Evolutionary conservation across 352 stramenopile genomes (phyloP), one percentile per base, ranked within the genome.

Genomic region (Phytophthora colocasiae): DNA sequence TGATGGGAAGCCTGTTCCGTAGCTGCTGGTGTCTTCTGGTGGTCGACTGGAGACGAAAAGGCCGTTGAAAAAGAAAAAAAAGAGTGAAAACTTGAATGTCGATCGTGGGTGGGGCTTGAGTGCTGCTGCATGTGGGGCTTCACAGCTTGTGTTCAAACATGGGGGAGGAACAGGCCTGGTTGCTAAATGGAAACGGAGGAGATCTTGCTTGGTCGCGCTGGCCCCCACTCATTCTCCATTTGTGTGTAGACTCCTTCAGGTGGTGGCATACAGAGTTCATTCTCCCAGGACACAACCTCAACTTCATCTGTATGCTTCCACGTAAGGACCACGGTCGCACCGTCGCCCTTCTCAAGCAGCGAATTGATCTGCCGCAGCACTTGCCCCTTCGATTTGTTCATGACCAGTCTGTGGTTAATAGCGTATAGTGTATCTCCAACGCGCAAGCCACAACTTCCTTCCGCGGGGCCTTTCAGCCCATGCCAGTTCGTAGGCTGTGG

Each of bases 381-480:
- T 57, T 96, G 87, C 12, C 85, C 82, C 66, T 86, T 90, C 46
- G 84, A 91, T 69, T 94, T 94, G 75, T 96, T 96, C 59, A 93
- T 84, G 12, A 96, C 84, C n/a, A 93, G 80, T 59, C 83, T 77
- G 56, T 93, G 83, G 74, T 96, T 96, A 58, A 96, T 89, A 36
- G 87, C 85, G 66, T 96, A 94, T 38, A 96, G 77, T 44, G 83
- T 89, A 67, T 96, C 87, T 19, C 87, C 85, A 5, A 86, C 71
- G 50, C 87, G 85, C n/a, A 96, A 74, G 4, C 80, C 85, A 39
- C 78, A 78, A 52, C 84, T 92, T 10, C 84, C 82, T 58, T 96
- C 87, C 10, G 80, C 85, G 1, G 87, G 84, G 2, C 87, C 87
- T 41, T 92, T 94, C 9, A 77, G 63, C 55, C 87, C 85, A 26